Conservation (phyloP, 306 rosid genomes). For the Trichosanthes truncata region DNA sequence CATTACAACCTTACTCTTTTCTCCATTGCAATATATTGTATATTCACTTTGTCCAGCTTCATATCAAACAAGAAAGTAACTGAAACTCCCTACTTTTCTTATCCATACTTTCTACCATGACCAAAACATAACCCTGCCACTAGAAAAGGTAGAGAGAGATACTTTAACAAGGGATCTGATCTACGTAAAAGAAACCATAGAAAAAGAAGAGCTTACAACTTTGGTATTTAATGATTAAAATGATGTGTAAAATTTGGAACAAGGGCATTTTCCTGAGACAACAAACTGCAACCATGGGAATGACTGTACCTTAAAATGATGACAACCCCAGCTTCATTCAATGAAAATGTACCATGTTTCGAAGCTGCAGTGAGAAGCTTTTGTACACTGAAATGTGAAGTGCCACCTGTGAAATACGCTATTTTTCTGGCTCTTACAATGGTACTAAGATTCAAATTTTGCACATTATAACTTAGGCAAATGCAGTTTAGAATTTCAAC, state of each 20-base stretch:
- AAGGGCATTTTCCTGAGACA: neutral
- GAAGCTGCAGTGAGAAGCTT: slow-evolving; percentile 1
- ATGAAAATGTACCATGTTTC: neutral
- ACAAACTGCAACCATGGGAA: neutral
- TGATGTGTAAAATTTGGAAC: neutral
- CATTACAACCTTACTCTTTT: neutral
- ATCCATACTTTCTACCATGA: neutral
- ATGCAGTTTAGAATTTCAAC: neutral
- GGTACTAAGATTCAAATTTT: neutral
- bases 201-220: neutral
- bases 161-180: neutral
- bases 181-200: neutral
- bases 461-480: neutral
- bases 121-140: neutral
- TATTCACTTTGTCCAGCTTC: slow-evolving; percentile 7
- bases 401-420: neutral
- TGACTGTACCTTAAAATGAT: slow-evolving; percentile 6
- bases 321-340: slow-evolving; percentile 4
- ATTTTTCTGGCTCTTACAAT: neutral
- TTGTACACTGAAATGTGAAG: neutral
- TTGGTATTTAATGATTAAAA: neutral
- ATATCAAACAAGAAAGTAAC: neutral
- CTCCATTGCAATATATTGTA: neutral
- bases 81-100: neutral
- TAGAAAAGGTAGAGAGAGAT: neutral